Base-by-base conservation (phyloP, 768 basidiomycete species). In the Podaxis mareebaensis region DNA sequence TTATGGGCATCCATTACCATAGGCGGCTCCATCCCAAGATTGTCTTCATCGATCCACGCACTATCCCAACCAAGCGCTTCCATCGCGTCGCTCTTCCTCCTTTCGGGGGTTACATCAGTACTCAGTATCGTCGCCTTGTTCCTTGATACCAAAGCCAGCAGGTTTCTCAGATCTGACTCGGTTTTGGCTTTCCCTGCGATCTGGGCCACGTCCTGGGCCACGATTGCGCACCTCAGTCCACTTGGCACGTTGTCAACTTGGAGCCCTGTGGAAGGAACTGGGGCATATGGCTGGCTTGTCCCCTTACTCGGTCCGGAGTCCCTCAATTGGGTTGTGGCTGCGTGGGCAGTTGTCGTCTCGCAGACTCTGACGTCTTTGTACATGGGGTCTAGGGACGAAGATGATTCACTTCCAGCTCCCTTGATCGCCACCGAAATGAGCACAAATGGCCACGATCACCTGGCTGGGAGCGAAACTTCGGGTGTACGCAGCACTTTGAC, bases 241-340 rank as follows among this genome's bases (percentile, higher is more conserved):
- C 72, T 92, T 7, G 93, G 92, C 8, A 83, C 88, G 61, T 81
- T 94, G 11, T 77, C 85, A 8, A 83, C 87, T 15, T 94, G 92
- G 92, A 87, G 81, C 36, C 86, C 90, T 10, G 77, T 84, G 13
- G 71, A 79, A 6, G 81, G 82, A 4, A 71, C 80, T 38, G 79
- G 80, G 7, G 74, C 81, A 0, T 94, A 93, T 69, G 69, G 69
- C 2, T 95, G 92, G 91, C 72, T 87, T n/a, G 67, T 83, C 2
- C 83, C 82, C 0, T 71, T 80, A 49, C 65, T 83, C 24, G 92
- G 93, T 4, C 79, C 87, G 36, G 73, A 78, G 36, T 85, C 83
- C 7, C 80, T 85, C 63, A 90, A 94, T 71, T 94, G 91, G 89
- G 71, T 89, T 28, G 80, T 83, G 6, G 92, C 83, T n/a, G 86